phyloP scores from a whole-genome alignment of 192 early-diverging fungal species.

The Coemansia sp. region DNA sequence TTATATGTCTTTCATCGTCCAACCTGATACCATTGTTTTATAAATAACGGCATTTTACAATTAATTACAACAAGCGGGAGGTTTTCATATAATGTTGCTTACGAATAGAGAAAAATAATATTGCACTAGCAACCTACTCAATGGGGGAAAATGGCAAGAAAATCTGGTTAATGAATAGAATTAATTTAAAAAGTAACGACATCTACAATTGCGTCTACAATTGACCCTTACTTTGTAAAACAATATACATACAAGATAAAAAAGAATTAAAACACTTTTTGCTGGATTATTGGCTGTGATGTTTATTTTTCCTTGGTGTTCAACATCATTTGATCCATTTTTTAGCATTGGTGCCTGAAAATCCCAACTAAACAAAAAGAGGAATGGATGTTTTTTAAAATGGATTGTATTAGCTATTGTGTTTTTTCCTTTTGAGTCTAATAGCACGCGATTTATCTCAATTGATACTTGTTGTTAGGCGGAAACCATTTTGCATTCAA shows the following conservation, averaged over 20 bases:
- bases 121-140: background rate
- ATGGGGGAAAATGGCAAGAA: background rate
- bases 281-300: background rate
- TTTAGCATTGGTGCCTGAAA: background rate
- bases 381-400: background rate
- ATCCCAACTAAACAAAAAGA: background rate
- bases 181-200: background rate
- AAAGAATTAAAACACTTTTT: too few species aligned
- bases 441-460: background rate
- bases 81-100: too few species aligned
- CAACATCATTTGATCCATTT: too few species aligned
- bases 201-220: conserved; percentile 5
- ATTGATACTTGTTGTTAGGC: background rate
- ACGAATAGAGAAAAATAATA: background rate
- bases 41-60: too few species aligned
- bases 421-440: background rate
- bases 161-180: background rate
- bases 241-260: background rate
- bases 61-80: too few species aligned
- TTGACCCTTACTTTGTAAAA: background rate
- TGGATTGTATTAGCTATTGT: background rate
- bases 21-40: too few species aligned
- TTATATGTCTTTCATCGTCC: too few species aligned
- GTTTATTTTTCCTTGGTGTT: conserved; percentile 1
- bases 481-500: background rate